Evolutionary conservation across 2,329 filamentous ascomycete species (phyloP).

Genomic region (Capronia coronata): DNA sequence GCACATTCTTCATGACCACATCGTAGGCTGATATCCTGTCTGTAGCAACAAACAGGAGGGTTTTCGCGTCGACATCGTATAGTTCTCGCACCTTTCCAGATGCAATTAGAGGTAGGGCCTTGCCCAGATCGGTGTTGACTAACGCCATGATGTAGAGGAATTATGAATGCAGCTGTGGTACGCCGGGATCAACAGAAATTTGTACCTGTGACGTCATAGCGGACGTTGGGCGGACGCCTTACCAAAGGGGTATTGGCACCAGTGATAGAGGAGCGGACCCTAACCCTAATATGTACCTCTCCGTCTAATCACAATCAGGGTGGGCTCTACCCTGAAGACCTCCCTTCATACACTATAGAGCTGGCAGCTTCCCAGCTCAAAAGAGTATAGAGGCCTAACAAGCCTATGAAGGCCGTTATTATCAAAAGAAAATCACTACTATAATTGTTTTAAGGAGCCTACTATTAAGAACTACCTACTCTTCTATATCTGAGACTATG

Average conservation of each 20-base stretch:
- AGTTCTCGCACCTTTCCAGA: conserved; percentile 75
- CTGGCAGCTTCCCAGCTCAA: too few relatives aligned
- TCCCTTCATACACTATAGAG: too few relatives aligned
- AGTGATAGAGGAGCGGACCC: too few relatives aligned
- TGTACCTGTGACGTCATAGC: background rate
- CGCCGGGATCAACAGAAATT: background rate
- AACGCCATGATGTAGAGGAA: conserved; percentile 21
- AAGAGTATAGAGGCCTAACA: too few relatives aligned
- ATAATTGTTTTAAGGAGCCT: too few relatives aligned
- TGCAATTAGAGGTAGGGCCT: conserved; percentile 46
- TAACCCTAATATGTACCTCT: too few relatives aligned
- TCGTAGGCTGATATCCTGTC: conserved; percentile 96
- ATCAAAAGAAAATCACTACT: too few relatives aligned
- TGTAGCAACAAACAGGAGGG: conserved; percentile 74
- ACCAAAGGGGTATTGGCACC: background rate
- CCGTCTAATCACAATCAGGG: too few relatives aligned
- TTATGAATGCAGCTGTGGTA: background rate
- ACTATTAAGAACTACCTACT: too few relatives aligned
- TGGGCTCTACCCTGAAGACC: too few relatives aligned
- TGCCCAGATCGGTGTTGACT: conserved; percentile 37
- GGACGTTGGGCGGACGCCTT: background rate
- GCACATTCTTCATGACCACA: conserved; percentile 74
- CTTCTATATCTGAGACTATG: too few relatives aligned
- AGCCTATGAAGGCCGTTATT: too few relatives aligned
- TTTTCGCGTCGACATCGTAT: conserved; percentile 63